phyloP scores from a whole-genome alignment of 768 basidiomycete species.

The Omphalotus guepiniiformis region DNA sequence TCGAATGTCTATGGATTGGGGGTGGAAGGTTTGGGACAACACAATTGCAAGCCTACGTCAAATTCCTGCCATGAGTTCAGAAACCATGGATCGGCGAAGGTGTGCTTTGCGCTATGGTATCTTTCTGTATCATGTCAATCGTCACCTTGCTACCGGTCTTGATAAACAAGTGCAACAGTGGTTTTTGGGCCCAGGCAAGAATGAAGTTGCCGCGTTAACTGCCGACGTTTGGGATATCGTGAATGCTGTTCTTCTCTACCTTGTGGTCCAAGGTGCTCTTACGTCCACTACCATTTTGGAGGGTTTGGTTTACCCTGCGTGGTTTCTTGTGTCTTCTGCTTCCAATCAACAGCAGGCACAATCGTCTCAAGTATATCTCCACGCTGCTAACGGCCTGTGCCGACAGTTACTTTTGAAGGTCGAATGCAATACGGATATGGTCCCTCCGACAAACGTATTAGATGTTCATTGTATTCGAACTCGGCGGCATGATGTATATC shows the following conservation, averaged over 20 bases:
- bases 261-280: constrained; percentile 64
- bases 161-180: constrained; percentile 69
- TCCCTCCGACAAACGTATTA: constrained; percentile 47
- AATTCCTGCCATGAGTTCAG: constrained; percentile 52
- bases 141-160: constrained; percentile 70
- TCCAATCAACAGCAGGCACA: constrained; percentile 31
- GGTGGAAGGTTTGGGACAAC: constrained; percentile 82
- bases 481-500: constrained; percentile 63
- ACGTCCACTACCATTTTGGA: constrained; percentile 68
- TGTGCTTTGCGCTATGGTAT: constrained; percentile 63
- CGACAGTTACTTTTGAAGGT: constrained; percentile 54
- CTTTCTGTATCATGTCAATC: constrained; percentile 71
- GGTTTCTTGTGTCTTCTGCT: constrained; percentile 52
- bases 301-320: constrained; percentile 77
- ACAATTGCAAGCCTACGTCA: constrained; percentile 71
- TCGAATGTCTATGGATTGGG: constrained; percentile 68
- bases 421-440: constrained; percentile 34
- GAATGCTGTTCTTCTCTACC: constrained; percentile 55
- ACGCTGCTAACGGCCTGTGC: constrained; percentile 61
- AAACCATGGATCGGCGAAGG: constrained; percentile 39
- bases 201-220: constrained; percentile 55
- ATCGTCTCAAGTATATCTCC: constrained; percentile 48
- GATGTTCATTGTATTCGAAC: constrained; percentile 70
- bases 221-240: constrained; percentile 66
- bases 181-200: constrained; percentile 65